These are phyloP conservation scores for Eimeria nieschulzi DNA, from an alignment of 169 alveolate genomes.

Conservation along the genomic window DNA sequence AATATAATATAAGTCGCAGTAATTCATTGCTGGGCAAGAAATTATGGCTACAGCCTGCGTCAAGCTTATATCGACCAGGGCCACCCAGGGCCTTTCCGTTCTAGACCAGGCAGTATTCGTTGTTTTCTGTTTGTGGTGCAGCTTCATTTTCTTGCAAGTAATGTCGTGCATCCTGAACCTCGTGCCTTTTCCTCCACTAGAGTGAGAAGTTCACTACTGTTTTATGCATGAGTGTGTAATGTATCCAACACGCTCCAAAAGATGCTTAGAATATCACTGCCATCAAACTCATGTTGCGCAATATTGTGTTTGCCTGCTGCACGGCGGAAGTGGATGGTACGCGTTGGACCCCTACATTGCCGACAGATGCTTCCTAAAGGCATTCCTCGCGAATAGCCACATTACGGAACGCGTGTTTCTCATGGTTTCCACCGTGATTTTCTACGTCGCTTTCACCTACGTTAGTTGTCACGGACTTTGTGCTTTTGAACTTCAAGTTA, in stretches of 20 bases:
- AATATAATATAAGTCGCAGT: no score
- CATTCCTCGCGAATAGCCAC: not conserved
- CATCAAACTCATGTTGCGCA: not conserved
- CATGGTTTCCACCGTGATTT: not conserved
- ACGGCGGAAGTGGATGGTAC: not conserved
- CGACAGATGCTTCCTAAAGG: not conserved
- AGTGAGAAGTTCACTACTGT: not conserved
- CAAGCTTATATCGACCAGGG: no score
- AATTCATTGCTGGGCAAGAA: no score
- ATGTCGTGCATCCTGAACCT: constrained; percentile 5
- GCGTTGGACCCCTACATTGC: not conserved
- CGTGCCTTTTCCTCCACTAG: constrained; percentile 20
- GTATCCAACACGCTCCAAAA: not conserved
- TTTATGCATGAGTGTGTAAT: not conserved
- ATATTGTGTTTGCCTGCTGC: not conserved
- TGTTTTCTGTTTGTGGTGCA: not conserved
- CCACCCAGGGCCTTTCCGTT: no score
- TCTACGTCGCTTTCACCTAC: not conserved
- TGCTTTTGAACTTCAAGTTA: no score
- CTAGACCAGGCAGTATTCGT: not conserved
- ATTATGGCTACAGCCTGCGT: no score
- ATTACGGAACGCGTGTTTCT: not conserved
- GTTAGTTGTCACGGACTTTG: not conserved
- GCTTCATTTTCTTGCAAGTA: not conserved
- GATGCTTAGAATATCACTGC: not conserved